Conservation (phyloP, 2,329 filamentous ascomycete genomes). For the Saccharata proteae region DNA sequence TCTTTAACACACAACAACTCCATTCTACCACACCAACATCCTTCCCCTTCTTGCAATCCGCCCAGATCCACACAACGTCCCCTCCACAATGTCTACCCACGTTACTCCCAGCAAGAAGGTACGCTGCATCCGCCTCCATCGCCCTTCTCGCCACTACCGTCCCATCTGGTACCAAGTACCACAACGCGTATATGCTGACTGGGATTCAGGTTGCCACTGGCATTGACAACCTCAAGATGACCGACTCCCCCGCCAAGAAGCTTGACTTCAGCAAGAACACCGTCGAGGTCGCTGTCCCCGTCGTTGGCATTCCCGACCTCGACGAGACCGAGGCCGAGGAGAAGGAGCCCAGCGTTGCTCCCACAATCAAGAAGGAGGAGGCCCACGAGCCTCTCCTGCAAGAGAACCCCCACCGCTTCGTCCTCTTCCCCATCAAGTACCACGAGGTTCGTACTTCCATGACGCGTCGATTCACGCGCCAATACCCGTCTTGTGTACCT, state of each 20-base stretch:
- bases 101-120: slow-evolving; percentile 65
- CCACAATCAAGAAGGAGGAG: slow-evolving; percentile 52
- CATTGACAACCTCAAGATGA: slow-evolving; percentile 80
- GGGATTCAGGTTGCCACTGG: slow-evolving; percentile 62
- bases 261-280: slow-evolving; percentile 84
- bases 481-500: slow-evolving; percentile 60
- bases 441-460: slow-evolving; percentile 64
- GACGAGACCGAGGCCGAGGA: slow-evolving; percentile 18
- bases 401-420: slow-evolving; percentile 93
- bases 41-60: slow-evolving; percentile 46
- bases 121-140: slow-evolving; percentile 25
- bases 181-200: slow-evolving; percentile 26
- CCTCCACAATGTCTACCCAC: too few relatives aligned
- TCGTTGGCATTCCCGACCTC: slow-evolving; percentile 38
- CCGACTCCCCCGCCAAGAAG: slow-evolving; percentile 81
- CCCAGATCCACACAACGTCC: slow-evolving; percentile 55
- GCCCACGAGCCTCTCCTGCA: slow-evolving; percentile 80
- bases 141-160: slow-evolving; percentile 17
- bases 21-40: not conserved
- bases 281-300: slow-evolving; percentile 46
- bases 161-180: slow-evolving; percentile 23
- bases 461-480: slow-evolving; percentile 28
- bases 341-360: slow-evolving; percentile 43
- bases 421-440: slow-evolving; percentile 98
- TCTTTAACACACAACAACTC: too few relatives aligned